These are phyloP conservation scores for Leavenworthia alabamica DNA, from an alignment of 345 rosid genomes.

Conservation along the genomic window DNA sequence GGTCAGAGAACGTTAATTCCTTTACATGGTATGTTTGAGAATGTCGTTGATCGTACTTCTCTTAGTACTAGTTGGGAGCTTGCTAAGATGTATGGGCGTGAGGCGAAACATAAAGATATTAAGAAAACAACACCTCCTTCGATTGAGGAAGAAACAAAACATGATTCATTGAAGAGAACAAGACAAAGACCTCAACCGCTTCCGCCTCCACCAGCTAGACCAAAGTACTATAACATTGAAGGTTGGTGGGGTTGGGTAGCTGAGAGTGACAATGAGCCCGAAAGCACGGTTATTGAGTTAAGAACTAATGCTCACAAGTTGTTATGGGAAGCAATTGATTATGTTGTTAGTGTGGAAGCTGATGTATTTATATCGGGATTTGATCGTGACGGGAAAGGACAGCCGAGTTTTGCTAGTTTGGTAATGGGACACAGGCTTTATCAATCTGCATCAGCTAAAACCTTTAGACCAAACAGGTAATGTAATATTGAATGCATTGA, in stretches of 20 bases:
- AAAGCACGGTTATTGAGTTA: conserved; percentile 88
- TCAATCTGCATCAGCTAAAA: conserved; percentile 75
- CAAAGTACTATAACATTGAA: conserved; percentile 83
- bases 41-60: conserved; percentile 84
- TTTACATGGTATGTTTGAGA: conserved; percentile 86
- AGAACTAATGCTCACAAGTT: conserved; percentile 94
- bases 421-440: conserved; percentile 95
- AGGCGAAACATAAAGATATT: conserved; percentile 47
- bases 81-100: conserved; percentile 76
- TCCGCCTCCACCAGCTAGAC: conserved; percentile 90
- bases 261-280: conserved; percentile 97
- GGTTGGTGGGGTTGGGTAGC: conserved; percentile 99
- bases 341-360: conserved; percentile 74
- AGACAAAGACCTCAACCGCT: conserved; percentile 95
- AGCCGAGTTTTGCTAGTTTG: conserved; percentile 82
- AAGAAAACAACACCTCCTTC: conserved; percentile 45
- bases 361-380: conserved; percentile 88
- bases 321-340: conserved; percentile 96
- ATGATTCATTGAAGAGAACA: conserved; percentile 49
- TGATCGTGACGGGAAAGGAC: conserved; percentile 90
- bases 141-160: conserved; percentile 47
- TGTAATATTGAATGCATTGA: not conserved
- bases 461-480: conserved; percentile 89
- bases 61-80: conserved; percentile 88
- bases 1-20: conserved; percentile 88